phyloP scores from a whole-genome alignment of 208 protist species.

The Crithidia thermophila region DNA sequence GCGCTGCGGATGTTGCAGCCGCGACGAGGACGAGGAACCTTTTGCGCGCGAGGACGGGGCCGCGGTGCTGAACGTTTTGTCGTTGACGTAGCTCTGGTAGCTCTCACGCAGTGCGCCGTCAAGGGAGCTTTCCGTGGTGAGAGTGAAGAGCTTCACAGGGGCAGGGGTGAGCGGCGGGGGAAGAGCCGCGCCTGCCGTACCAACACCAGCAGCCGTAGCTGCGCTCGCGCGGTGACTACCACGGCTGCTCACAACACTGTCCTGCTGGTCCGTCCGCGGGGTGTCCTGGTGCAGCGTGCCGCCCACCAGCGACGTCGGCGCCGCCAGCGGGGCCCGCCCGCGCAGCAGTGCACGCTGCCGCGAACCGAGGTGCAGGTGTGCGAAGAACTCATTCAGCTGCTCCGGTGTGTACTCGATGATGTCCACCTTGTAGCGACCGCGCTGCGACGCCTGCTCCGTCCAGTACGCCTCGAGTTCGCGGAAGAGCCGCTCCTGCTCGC shows the following conservation, averaged over 20 bases:
- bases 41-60: no score
- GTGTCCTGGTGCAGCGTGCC: slow-evolving; percentile 70
- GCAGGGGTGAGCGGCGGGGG: slow-evolving; percentile 19
- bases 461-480: slow-evolving; percentile 51
- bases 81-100: slow-evolving; percentile 70
- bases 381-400: slow-evolving; percentile 75
- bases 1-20: background rate
- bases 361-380: slow-evolving; percentile 50
- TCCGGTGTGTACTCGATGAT: slow-evolving; percentile 61
- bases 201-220: background rate
- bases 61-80: slow-evolving; percentile 65
- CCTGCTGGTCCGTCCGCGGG: background rate
- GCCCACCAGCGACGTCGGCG: slow-evolving; percentile 56
- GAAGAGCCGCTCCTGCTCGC: slow-evolving; percentile 58
- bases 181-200: no score
- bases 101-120: slow-evolving; percentile 60
- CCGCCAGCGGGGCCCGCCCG: slow-evolving; percentile 70
- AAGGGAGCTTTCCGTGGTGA: slow-evolving; percentile 63
- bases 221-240: background rate
- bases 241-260: background rate
- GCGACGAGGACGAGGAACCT: no score
- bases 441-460: slow-evolving; percentile 18
- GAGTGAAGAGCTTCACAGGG: slow-evolving; percentile 88
- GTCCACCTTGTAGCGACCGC: slow-evolving; percentile 41
- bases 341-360: slow-evolving; percentile 53